Conservation (phyloP, 2,329 filamentous ascomycete species). For the Phialophora tarda region DNA sequence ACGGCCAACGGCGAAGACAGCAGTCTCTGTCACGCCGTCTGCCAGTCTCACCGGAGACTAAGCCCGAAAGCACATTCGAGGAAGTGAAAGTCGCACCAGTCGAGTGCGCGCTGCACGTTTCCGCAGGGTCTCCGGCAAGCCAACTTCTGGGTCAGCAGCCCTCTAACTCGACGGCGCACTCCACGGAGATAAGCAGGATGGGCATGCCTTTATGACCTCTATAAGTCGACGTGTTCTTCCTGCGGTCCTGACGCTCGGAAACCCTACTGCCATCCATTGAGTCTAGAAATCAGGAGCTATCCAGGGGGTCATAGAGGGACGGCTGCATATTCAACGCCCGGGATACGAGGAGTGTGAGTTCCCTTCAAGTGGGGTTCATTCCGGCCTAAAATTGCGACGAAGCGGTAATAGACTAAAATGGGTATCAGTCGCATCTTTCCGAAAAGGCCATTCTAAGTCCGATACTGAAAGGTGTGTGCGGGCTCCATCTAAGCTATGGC, state of each 20-base stretch:
- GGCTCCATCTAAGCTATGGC: background rate
- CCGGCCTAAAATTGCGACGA: background rate
- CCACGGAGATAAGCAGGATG: background rate
- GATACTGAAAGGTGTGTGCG: background rate
- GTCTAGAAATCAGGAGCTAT: background rate
- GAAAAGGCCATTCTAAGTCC: background rate
- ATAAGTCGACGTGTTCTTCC: background rate
- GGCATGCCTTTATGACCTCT: background rate
- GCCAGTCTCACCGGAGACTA: background rate
- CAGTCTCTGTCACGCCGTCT: background rate
- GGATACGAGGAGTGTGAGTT: background rate
- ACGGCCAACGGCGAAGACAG: background rate
- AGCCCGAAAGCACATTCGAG: constrained; percentile 7
- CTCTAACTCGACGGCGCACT: background rate
- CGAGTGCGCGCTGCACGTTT: background rate
- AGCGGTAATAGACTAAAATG: background rate
- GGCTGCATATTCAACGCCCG: background rate
- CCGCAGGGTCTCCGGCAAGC: background rate
- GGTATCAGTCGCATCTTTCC: background rate
- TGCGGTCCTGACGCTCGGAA: background rate
- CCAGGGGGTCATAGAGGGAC: background rate
- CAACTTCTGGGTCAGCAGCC: constrained; percentile 2
- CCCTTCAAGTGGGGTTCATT: background rate
- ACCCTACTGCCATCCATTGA: background rate
- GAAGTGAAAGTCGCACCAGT: background rate